Base-by-base conservation (phyloP, 208 protist genomes). In the Naegleria lovaniensis region DNA sequence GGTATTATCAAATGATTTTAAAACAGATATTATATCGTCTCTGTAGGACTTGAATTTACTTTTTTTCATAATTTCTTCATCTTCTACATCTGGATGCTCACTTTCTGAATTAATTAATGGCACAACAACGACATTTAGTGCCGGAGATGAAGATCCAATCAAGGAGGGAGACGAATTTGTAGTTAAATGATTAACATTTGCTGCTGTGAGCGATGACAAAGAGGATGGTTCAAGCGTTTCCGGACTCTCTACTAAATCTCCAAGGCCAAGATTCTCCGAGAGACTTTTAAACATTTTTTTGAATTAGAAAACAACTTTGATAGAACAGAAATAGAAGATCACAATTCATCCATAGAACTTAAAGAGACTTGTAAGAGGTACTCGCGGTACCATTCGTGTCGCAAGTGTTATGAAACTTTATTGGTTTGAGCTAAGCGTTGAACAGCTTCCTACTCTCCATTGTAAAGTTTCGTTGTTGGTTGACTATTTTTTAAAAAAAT, bases 1-100 rank as follows among this genome's bases (percentile, higher is more conserved):
- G 0, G 91, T 88, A 33, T 94, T 94, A 41, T 93, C 84, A 40
- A 94, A 94, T 55, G 29, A 19, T 55, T 85, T 16, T 51, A 95
- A 89, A n/a, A 92, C 86, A 58, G 91, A 76, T 51, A 59, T 83
- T 25, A 94, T 85, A 36, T 93, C 93, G 59, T 92, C 92, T 76
- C 90, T 58, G 75, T 91, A 94, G 19, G 91, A 76, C 90, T 89
- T 90, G 36, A 88, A 94, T 89, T 41, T 85, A 41, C 9, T 59
- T n/a, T 88, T 25, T 86, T 88, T 88, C 29, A 84, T 83, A 52
- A 79, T 79, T 90, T 85, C 41, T 43, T 38, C 39, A 51, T 76
- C 51, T 85, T 43, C 51, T 38, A 85, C 41, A 36, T 29, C 29
- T 0, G 67, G 67, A 79, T 79, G 67, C n/a, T 79, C 67, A 11